A percentile compares a stretch with the other conserved stretches of the same genome.
These are phyloP conservation scores for Schizonepeta tenuifolia DNA, from an alignment of 257 asterid species.

Conservation along the genomic window DNA sequence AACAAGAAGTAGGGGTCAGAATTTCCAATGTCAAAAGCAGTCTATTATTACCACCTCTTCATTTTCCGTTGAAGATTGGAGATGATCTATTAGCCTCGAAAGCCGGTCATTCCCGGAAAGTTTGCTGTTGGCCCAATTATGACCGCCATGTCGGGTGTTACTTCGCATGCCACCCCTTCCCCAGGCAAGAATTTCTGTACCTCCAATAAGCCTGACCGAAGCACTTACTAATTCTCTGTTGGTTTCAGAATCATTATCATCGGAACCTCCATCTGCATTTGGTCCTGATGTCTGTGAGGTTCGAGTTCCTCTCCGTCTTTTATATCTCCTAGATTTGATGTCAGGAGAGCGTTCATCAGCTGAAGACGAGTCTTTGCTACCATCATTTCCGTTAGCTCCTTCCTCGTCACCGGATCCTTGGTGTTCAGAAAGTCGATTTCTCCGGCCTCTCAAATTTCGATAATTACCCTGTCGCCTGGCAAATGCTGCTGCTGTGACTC, in stretches of 20 bases:
- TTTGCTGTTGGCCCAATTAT: slow-evolving; percentile 57
- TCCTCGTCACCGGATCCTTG: slow-evolving; percentile 88
- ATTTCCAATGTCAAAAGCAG: slow-evolving; percentile 16
- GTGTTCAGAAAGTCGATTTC: slow-evolving; percentile 63
- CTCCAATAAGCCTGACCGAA: slow-evolving; percentile 60
- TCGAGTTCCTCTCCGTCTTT: slow-evolving; percentile 68
- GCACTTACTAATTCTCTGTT: slow-evolving; percentile 60
- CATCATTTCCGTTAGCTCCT: slow-evolving; percentile 66
- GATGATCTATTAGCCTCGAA: slow-evolving; percentile 72
- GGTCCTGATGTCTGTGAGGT: slow-evolving; percentile 65
- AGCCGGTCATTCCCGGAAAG: slow-evolving; percentile 61
- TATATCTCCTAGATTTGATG: slow-evolving; percentile 68
- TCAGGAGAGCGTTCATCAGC: slow-evolving; percentile 76
- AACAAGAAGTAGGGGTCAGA: slow-evolving; percentile 10
- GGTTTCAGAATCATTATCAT: slow-evolving; percentile 71
- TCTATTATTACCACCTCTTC: slow-evolving; percentile 52
- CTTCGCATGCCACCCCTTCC: slow-evolving; percentile 93
- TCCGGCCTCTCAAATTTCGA: slow-evolving; percentile 69
- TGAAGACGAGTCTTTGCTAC: slow-evolving; percentile 89
- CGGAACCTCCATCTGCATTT: slow-evolving; percentile 60
- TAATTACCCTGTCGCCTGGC: slow-evolving; percentile 65
- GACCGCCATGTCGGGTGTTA: slow-evolving; percentile 68
- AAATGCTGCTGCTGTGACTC: slow-evolving; percentile 59
- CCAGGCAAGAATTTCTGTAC: slow-evolving; percentile 82
- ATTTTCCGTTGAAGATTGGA: slow-evolving; percentile 57